These are phyloP conservation scores for Populus tremula DNA, from an alignment of 345 rosid genomes.

Conservation along the genomic window DNA sequence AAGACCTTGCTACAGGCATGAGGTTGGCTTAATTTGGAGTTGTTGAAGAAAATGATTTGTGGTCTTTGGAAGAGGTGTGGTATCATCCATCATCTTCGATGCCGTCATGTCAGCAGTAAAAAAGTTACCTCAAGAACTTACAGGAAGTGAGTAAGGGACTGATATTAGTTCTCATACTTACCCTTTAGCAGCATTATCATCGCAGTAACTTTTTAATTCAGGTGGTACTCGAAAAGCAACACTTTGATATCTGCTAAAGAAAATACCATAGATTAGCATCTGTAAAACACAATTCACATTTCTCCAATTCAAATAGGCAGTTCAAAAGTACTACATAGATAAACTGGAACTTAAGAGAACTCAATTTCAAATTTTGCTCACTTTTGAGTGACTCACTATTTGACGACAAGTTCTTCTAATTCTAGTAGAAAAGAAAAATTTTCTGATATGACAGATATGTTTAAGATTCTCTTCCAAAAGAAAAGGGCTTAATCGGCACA, in stretches of 20 bases:
- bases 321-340: background rate
- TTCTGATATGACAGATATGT: background rate
- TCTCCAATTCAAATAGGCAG: background rate
- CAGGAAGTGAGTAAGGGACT: too few relatives aligned
- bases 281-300: background rate
- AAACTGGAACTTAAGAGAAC: background rate
- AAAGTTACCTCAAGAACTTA: too few relatives aligned
- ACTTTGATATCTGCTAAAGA: slow-evolving; percentile 70
- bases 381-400: background rate
- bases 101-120: background rate
- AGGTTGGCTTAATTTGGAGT: background rate
- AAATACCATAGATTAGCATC: slow-evolving; percentile 14
- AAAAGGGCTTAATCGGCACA: background rate
- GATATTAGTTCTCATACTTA: slow-evolving; percentile 24
- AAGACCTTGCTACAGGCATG: background rate
- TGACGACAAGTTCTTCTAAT: background rate
- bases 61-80: background rate
- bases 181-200: slow-evolving; percentile 47
- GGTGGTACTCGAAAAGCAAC: slow-evolving; percentile 87
- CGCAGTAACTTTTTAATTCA: slow-evolving; percentile 55
- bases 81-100: background rate
- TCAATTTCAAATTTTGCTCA: background rate
- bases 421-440: background rate
- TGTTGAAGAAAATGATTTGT: background rate
- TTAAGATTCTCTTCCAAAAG: slow-evolving; percentile 3